A percentile compares a stretch with the other conserved stretches of the same genome.
Evolutionary conservation across 2,329 filamentous ascomycete genomes (phyloP).

Genomic region (Niveomyces coronatus): DNA sequence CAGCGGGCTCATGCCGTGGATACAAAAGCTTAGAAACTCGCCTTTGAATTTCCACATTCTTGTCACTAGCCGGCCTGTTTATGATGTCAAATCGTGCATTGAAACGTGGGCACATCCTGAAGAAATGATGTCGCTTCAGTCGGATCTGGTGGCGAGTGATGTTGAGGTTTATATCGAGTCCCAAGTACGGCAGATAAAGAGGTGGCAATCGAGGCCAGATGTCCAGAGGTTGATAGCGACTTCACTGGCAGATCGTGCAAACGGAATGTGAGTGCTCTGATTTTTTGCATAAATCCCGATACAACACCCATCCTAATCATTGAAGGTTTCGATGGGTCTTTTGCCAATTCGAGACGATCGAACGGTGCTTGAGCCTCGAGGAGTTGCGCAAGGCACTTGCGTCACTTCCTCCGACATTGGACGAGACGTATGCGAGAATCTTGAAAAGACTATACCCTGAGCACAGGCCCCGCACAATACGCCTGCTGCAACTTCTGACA

Average conservation of each 20-base stretch:
- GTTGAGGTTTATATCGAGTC: background rate
- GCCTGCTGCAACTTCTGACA: conserved; percentile 5
- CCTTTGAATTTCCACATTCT: background rate
- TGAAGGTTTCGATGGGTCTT: conserved; percentile 7
- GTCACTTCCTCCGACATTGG: background rate
- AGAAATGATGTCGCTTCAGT: conserved; percentile 1
- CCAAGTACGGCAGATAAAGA: background rate
- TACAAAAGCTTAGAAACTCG: background rate
- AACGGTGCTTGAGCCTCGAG: background rate
- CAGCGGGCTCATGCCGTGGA: background rate
- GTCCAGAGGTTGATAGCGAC: background rate
- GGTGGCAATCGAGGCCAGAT: background rate
- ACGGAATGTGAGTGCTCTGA: background rate
- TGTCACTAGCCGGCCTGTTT: conserved; percentile 6
- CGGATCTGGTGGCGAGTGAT: background rate
- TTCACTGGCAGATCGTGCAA: background rate
- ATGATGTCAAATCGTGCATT: conserved; percentile 3
- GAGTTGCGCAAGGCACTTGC: background rate
- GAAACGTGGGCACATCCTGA: background rate
- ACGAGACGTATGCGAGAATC: conserved; percentile 2
- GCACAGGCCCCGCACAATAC: background rate
- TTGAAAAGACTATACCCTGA: background rate
- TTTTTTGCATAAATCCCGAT: no score
- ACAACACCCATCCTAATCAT: background rate
- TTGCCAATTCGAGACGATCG: conserved; percentile 6